Evolutionary conservation across 2,329 filamentous ascomycete genomes (phyloP), one percentile per base, ranked within the genome.

Genomic region (Alternaria arbusti): DNA sequence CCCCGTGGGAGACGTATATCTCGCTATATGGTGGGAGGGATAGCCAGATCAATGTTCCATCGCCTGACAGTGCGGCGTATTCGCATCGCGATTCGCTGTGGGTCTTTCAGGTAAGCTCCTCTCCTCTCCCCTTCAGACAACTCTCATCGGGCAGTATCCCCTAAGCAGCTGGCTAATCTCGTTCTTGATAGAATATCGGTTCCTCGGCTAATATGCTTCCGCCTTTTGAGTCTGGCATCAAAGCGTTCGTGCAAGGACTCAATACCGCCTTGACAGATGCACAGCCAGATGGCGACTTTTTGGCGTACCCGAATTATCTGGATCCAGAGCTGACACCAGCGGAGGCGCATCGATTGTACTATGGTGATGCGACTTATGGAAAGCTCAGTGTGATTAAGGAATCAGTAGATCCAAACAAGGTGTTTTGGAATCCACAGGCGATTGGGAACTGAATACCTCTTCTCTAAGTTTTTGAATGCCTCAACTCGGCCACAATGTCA

Each of bases 361-460:
- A 44, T 57, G 54, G 59, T 13, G 10, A 7, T 36, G n/a, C 45
- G 10, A 57, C 54, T 4, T 61, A 61, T 23, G 17, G 13, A 25
- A 61, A 57, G 32, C 52, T 61, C 3, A 20, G 51, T 17, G 28
- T 3, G 20, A 57, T 61, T n/a, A 61, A 57, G 32, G 1, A 25
- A 17, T 10, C 2, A 1, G 32, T 61, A 22, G 59, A 61, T 43
- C 46, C 59, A 23, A 22, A 36, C 0, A 11, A n/a, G n/a, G 25
- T 57, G 2, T 61, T 61, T 32, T 61, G 59, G 59, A 61, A 61
- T 22, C 59, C 59, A 17, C 59, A 61, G 17, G 45, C 59, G 15
- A 25, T 61, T 26, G 59, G 59, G 17, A 61, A 61, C 22, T 40
- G 17, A 11, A n/a, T 40, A 40, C 2, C 9, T 40, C 8, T 40